Conservation (phyloP, 2,329 filamentous ascomycete genomes). For the Colletotrichum gloeosporioides region DNA sequence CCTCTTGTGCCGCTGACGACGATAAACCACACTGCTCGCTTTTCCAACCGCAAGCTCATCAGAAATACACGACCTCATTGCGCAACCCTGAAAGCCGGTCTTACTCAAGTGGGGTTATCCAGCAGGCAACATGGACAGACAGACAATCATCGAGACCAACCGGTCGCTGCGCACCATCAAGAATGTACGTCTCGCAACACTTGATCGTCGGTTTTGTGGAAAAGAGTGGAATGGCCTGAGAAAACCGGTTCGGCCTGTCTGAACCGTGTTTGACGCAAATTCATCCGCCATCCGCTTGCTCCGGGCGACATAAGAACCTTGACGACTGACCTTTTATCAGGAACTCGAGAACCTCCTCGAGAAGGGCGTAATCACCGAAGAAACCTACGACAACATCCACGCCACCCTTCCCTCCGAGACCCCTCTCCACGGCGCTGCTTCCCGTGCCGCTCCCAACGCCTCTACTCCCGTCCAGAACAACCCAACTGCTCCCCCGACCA, state of each 20-base stretch:
- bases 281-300: not conserved
- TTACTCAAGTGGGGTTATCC: not conserved
- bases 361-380: conserved; percentile 76
- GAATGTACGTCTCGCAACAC: conserved; percentile 62
- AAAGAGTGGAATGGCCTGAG: not conserved
- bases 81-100: not conserved
- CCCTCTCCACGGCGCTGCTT: conserved; percentile 56
- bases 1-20: not conserved
- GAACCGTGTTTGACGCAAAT: not conserved
- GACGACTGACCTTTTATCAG: conserved; percentile 49
- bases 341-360: conserved; percentile 92
- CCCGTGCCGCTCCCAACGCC: conserved; percentile 39
- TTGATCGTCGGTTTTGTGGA: not conserved
- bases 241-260: not conserved
- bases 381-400: conserved; percentile 77
- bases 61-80: not conserved
- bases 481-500: conserved; percentile 33
- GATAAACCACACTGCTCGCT: not conserved
- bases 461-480: conserved; percentile 34
- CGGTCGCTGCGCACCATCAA: conserved; percentile 87
- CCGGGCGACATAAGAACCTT: not conserved
- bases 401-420: conserved; percentile 76
- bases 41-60: not conserved
- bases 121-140: conserved; percentile 48
- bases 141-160: conserved; percentile 73